Conservation (phyloP, 768 basidiomycete genomes). For the Trichaptum fuscoviolaceum region DNA sequence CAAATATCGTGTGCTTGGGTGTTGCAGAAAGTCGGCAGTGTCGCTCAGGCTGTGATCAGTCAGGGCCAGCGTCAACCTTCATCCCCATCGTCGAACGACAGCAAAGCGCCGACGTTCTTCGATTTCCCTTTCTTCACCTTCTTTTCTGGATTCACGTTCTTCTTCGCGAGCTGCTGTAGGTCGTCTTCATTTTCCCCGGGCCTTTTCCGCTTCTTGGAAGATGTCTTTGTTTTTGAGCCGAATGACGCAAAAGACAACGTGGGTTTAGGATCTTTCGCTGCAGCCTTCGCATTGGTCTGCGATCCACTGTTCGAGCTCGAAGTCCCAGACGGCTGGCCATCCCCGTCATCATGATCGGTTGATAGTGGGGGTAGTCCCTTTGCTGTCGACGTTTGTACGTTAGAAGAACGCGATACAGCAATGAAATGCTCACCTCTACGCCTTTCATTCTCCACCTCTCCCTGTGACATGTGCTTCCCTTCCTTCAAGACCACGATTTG, state of each 20-base stretch:
- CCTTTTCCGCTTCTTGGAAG: constrained; percentile 8
- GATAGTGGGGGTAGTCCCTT: constrained; percentile 11
- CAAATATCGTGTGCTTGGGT: not conserved
- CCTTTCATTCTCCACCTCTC: constrained; percentile 73
- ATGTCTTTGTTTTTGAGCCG: constrained; percentile 7
- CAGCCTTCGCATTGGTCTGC: not conserved
- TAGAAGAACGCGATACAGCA: not conserved
- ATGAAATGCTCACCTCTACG: constrained; percentile 53
- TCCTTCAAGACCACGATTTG: constrained; percentile 85
- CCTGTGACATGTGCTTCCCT: constrained; percentile 79
- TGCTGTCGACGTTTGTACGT: constrained; percentile 4
- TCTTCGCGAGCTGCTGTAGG: not conserved
- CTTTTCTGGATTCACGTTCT: constrained; percentile 6
- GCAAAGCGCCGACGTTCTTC: constrained; percentile 46
- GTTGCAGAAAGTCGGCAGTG: no score
- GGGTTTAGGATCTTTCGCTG: not conserved
- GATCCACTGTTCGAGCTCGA: not conserved
- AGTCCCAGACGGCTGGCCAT: not conserved
- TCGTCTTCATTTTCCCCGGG: constrained; percentile 1
- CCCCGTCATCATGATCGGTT: constrained; percentile 1
- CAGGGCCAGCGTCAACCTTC: not conserved
- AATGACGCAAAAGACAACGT: not conserved
- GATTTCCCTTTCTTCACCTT: constrained; percentile 28
- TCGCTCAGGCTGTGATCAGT: not conserved
- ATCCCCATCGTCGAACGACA: constrained; percentile 28